These are phyloP conservation scores for Thelephora aurantiotincta DNA, from an alignment of 768 basidiomycete species.

Conservation along the genomic window DNA sequence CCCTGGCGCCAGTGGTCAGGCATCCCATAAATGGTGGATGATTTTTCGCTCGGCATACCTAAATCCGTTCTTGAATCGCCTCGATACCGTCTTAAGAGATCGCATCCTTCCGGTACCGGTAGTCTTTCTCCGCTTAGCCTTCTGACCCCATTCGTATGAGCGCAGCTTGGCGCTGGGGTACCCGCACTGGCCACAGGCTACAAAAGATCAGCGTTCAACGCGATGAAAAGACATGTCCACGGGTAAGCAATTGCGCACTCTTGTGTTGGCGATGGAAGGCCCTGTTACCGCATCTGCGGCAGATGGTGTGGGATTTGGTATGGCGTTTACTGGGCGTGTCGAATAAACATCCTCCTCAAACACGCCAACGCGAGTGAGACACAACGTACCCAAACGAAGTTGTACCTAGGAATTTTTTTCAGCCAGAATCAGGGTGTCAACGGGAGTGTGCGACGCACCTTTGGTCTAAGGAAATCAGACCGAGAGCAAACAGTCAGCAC, in stretches of 20 bases:
- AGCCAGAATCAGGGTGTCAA: neutral
- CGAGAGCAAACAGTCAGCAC: conserved; percentile 10
- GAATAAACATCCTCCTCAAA: conserved; percentile 1
- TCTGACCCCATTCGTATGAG: conserved; percentile 95
- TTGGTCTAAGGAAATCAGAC: neutral
- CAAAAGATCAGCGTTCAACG: conserved; percentile 1
- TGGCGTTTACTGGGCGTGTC: conserved; percentile 68
- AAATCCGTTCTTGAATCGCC: conserved; percentile 99
- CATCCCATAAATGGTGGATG: neutral
- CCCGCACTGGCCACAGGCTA: conserved; percentile 92
- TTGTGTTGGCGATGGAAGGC: conserved; percentile 99
- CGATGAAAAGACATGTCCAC: conserved; percentile 1
- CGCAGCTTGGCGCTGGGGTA: conserved; percentile 93
- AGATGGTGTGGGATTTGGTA: conserved; percentile 94
- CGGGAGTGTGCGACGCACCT: neutral
- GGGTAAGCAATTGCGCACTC: conserved; percentile 37
- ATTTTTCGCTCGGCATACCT: conserved; percentile 30
- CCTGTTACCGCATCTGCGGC: conserved; percentile 91
- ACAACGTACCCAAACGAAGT: conserved; percentile 83
- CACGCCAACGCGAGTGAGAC: neutral
- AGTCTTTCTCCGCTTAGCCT: conserved; percentile 99
- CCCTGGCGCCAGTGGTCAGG: conserved; percentile 29
- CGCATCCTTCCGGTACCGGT: conserved; percentile 95
- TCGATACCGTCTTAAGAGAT: conserved; percentile 82
- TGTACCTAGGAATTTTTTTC: conserved; percentile 43